Percentiles rank a stretch among this genome's conserved stretches.
Conservation (phyloP, 176 grass and related monocot species). For the Rhynchospora tenuis region DNA sequence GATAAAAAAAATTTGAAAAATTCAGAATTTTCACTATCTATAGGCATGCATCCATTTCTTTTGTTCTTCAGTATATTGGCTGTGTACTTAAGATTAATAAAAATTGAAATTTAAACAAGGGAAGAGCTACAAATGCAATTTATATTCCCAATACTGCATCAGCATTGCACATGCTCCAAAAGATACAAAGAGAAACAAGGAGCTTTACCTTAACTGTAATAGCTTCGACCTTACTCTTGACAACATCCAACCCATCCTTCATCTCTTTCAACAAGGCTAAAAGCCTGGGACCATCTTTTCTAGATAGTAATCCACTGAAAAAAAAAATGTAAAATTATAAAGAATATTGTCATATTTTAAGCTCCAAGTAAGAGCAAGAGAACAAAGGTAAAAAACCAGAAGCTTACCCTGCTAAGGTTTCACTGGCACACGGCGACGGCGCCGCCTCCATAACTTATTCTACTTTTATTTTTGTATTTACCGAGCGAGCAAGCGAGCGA, state of each 20-base stretch:
- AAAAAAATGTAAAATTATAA: not conserved
- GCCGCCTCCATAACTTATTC: no score
- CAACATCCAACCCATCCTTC: conserved; percentile 66
- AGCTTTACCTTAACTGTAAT: conserved; percentile 49
- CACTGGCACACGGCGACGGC: no score
- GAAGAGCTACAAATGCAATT: not conserved
- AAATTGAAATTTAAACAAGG: not conserved
- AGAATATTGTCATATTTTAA: not conserved
- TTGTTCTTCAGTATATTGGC: not conserved
- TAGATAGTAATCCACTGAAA: conserved; percentile 4
- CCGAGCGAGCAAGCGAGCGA: no score
- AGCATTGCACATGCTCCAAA: not conserved
- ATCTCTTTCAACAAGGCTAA: conserved; percentile 67
- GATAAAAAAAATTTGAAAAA: conserved; percentile 11
- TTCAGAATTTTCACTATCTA: not conserved
- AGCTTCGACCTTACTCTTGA: conserved; percentile 52
- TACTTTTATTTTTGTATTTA: no score
- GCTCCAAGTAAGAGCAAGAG: not conserved
- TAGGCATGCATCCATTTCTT: no score
- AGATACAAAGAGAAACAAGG: not conserved
- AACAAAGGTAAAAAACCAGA: not conserved
- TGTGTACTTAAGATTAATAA: not conserved
- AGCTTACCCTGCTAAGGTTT: not conserved
- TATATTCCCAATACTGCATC: not conserved
- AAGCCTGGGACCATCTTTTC: conserved; percentile 51